These are phyloP conservation scores for Fusarium begoniae DNA, from an alignment of 2,329 filamentous ascomycete genomes.

Conservation along the genomic window DNA sequence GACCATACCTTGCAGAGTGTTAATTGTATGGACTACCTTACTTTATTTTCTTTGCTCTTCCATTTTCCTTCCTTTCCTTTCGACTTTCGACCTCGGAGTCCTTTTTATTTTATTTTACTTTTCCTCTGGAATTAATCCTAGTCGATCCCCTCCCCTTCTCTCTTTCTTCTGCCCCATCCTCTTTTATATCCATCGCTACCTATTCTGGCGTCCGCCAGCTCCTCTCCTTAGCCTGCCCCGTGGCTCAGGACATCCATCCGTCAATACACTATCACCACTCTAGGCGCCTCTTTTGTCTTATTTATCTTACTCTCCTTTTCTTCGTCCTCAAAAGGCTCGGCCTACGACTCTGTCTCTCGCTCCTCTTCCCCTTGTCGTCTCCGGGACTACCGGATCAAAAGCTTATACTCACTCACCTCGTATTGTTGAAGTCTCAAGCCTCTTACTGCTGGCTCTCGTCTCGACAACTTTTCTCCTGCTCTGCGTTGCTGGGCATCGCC, in stretches of 20 bases:
- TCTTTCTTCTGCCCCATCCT: not conserved
- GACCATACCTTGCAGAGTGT: not conserved
- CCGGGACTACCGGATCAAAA: constrained; percentile 30
- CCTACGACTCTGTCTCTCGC: constrained; percentile 30
- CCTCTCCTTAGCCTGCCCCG: not conserved
- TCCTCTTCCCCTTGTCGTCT: constrained; percentile 17
- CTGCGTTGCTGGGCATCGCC: constrained; percentile 22
- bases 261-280: constrained; percentile 25
- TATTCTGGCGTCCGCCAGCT: not conserved
- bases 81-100: not conserved
- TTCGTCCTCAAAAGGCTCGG: not conserved
- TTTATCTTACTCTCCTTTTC: constrained; percentile 2
- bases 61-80: constrained; percentile 24
- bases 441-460: not conserved
- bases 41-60: constrained; percentile 26
- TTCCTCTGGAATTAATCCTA: constrained; percentile 12
- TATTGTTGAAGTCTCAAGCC: constrained; percentile 25
- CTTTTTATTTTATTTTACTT: not conserved
- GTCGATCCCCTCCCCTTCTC: not conserved
- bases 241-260: constrained; percentile 7
- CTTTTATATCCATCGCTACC: constrained; percentile 6
- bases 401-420: constrained; percentile 9
- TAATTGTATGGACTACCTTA: not conserved
- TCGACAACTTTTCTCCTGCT: constrained; percentile 3
- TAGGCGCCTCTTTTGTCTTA: constrained; percentile 12